These are phyloP conservation scores for Saturnispora galanensis DNA, from an alignment of 805 yeast genomes.

Conservation along the genomic window DNA sequence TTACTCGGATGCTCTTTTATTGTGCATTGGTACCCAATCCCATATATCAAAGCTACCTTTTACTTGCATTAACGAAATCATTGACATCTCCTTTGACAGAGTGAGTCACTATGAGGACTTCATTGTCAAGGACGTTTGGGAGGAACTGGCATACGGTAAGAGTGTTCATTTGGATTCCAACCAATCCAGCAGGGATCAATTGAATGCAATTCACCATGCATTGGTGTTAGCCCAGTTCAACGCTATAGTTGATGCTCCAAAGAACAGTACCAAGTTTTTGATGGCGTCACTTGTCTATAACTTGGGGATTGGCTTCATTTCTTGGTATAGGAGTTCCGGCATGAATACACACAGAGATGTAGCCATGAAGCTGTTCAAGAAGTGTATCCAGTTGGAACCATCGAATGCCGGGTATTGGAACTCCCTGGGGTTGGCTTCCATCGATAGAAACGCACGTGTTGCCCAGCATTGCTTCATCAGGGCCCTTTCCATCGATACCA, in stretches of 20 bases:
- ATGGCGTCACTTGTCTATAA: conserved; percentile 54
- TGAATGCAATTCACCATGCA: conserved; percentile 17
- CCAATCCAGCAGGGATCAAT: background rate
- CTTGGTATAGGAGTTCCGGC: conserved; percentile 29
- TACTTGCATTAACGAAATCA: conserved; percentile 21
- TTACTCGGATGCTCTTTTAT: conserved; percentile 45
- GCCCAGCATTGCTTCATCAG: conserved; percentile 91
- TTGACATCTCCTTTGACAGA: conserved; percentile 1
- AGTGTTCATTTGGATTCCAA: background rate
- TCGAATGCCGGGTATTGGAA: conserved; percentile 70
- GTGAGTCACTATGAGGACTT: conserved; percentile 3
- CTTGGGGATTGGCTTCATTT: conserved; percentile 55
- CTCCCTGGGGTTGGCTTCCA: conserved; percentile 69
- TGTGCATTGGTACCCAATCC: conserved; percentile 48
- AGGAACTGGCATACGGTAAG: background rate
- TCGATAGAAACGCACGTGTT: conserved; percentile 53
- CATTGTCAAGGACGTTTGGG: conserved; percentile 3
- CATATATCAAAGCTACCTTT: conserved; percentile 42
- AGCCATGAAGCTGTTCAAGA: conserved; percentile 50
- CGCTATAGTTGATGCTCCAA: conserved; percentile 30
- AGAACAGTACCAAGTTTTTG: conserved; percentile 36
- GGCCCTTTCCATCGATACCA: conserved; percentile 60
- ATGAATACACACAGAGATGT: conserved; percentile 28
- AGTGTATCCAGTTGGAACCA: conserved; percentile 62
- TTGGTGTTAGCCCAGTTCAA: conserved; percentile 39